Evolutionary conservation across 78 protist genomes (phyloP).

Genomic region (Dictyostelium purpureum): DNA sequence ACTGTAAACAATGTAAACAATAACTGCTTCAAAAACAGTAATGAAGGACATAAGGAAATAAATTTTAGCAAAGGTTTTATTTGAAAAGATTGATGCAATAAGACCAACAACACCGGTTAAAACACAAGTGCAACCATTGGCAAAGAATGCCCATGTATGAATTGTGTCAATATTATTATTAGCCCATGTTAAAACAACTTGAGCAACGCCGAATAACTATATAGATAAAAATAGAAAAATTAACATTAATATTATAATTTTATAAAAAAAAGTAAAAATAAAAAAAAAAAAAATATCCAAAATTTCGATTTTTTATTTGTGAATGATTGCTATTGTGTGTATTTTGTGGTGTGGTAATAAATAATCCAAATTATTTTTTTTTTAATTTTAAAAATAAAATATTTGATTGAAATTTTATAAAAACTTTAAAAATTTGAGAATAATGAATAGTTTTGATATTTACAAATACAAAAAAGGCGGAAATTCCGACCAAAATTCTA

Average conservation of each 20-base stretch:
- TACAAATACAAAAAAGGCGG: not conserved
- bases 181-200: conserved; percentile 19
- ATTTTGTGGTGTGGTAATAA: not conserved
- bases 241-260: not conserved
- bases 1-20: conserved; percentile 37
- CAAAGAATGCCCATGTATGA: conserved; percentile 28
- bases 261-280: not conserved
- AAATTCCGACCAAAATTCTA: not conserved
- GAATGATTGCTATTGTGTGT: not conserved
- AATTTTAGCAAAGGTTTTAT: not conserved
- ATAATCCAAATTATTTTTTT: not conserved
- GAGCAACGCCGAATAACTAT: conserved; percentile 25
- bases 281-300: not conserved
- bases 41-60: conserved; percentile 6
- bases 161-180: conserved; percentile 1
- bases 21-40: conserved; percentile 4
- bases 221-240: not conserved
- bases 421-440: too few relatives aligned
- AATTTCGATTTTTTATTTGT: too few relatives aligned
- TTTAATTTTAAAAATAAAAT: not conserved
- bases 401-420: too few relatives aligned
- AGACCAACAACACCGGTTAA: conserved; percentile 25
- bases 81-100: conserved; percentile 2
- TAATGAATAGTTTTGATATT: too few relatives aligned
- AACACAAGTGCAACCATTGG: conserved; percentile 26